Evolutionary conservation across 2,329 filamentous ascomycete genomes (phyloP), one percentile per base, ranked within the genome.

Genomic region (Fusarium penzigii): DNA sequence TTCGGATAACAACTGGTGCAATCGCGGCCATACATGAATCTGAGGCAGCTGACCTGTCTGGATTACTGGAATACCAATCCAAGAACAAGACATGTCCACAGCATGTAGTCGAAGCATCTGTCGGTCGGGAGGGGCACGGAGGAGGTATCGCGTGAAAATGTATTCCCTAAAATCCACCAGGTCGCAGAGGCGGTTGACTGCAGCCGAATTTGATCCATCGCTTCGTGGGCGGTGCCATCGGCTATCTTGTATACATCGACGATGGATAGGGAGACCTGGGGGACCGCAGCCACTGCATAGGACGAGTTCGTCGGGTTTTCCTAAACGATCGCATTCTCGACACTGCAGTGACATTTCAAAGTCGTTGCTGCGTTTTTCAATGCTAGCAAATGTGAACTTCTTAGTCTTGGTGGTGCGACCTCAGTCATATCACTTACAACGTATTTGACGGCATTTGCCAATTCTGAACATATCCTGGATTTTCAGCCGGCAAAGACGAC

Each of bases 11-110:
- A 56, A 20, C 7, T 39, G 17, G 2, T 48, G 36, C 16, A 56
- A 20, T 2, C 53, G 44, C n/a, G 43, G 39, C 43, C 44, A 53
- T n/a, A 56, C n/a, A 3, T 50, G 47, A 6, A 55, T 42, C 17
- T 55, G 49, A 11, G 52, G 49, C 1, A 12, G 32, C 0, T 46
- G 20, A 8, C 25, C 34, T 1, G 36, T 9, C 1, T 52, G 52
- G 2, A 41, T 9, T 2, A 17, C 14, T 0, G 52, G 52, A 14
- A 55, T 41, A 10, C 49, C 52, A 1, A 55, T 55, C 52, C 52
- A 55, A 0, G 49, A 12, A 17, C 49, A 55, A 0, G 11, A 20
- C 0, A 29, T 17, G 14, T 55, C 49, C 0, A 45, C 32, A 2
- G 44, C 39, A 10, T 46, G 49, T 1, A 51, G 14, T 14, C 29